Percentiles rank a stretch among this genome's conserved stretches.
Evolutionary conservation across 176 grass and related monocot genomes (phyloP).

Genomic region (Pharus latifolius): DNA sequence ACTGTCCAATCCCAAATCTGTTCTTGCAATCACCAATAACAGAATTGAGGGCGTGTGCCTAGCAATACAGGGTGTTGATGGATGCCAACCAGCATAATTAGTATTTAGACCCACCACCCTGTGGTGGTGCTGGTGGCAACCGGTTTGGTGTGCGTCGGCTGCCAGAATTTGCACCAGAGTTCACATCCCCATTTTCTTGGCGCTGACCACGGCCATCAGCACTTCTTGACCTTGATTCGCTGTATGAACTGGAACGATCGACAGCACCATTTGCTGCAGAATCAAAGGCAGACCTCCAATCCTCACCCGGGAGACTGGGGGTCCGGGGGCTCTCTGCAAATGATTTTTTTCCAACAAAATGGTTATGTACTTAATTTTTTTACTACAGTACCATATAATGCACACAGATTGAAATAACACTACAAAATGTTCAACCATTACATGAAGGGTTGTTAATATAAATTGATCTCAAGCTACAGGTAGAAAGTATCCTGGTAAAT

Average conservation of each 20-base stretch:
- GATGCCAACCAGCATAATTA: conserved; percentile 39
- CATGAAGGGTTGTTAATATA: neutral
- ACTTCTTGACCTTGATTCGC: conserved; percentile 62
- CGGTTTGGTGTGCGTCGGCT: conserved; percentile 74
- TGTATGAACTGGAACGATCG: conserved; percentile 9
- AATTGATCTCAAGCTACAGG: neutral
- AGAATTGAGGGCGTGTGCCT: conserved; percentile 31
- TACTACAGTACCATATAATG: neutral
- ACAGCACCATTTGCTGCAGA: conserved; percentile 37
- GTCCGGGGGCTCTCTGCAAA: conserved; percentile 54
- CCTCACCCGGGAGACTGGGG: conserved; percentile 50
- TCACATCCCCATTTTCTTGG: conserved; percentile 64
- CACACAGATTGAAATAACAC: neutral
- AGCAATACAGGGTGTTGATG: conserved; percentile 28
- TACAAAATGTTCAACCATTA: neutral
- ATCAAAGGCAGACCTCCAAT: conserved; percentile 90
- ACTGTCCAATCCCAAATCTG: conserved; percentile 1
- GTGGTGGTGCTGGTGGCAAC: conserved; percentile 66
- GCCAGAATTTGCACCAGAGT: conserved; percentile 45
- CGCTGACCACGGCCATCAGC: conserved; percentile 36
- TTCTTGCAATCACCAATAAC: conserved; percentile 19
- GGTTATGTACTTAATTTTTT: neutral
- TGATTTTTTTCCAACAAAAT: neutral
- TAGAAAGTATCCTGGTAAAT: neutral
- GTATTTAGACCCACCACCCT: conserved; percentile 19